Percentiles rank a stretch among this genome's conserved stretches.
phyloP scores from a whole-genome alignment of 1,284 basidiomycete genomes.

The Cutaneotrichosporon cavernicola region DNA sequence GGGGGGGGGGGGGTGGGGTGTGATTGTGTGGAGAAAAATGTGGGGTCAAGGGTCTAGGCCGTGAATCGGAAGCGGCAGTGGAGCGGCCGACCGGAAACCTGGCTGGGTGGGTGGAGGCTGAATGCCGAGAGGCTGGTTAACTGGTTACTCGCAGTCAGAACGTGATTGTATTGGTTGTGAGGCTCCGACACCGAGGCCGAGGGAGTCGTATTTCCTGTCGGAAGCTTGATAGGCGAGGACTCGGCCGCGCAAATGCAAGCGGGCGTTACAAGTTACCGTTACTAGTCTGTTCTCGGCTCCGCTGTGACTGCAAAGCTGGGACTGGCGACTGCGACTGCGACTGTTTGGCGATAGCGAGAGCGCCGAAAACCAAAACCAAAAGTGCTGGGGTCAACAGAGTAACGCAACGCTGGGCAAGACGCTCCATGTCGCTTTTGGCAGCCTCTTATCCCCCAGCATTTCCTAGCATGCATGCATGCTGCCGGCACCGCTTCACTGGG shows the following conservation, averaged over 20 bases:
- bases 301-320: neutral
- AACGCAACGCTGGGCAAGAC: too few species aligned
- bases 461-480: too few species aligned
- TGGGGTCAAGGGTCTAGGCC: neutral
- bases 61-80: neutral
- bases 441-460: too few species aligned
- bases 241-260: neutral
- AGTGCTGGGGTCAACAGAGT: too few species aligned
- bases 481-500: too few species aligned
- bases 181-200: conserved; percentile 1
- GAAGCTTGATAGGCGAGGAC: neutral
- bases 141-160: neutral
- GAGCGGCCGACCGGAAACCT: neutral
- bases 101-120: neutral
- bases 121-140: neutral
- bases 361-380: too few species aligned
- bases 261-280: neutral
- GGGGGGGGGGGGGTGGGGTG: neutral
- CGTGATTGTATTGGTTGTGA: neutral
- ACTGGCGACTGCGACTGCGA: too few species aligned
- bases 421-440: too few species aligned
- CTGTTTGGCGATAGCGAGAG: too few species aligned
- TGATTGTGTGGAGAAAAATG: conserved; percentile 4
- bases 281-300: neutral
- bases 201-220: conserved; percentile 5